Base-by-base conservation (phyloP, 2,329 filamentous ascomycete species). In the Diaporthe citrichinensis region DNA sequence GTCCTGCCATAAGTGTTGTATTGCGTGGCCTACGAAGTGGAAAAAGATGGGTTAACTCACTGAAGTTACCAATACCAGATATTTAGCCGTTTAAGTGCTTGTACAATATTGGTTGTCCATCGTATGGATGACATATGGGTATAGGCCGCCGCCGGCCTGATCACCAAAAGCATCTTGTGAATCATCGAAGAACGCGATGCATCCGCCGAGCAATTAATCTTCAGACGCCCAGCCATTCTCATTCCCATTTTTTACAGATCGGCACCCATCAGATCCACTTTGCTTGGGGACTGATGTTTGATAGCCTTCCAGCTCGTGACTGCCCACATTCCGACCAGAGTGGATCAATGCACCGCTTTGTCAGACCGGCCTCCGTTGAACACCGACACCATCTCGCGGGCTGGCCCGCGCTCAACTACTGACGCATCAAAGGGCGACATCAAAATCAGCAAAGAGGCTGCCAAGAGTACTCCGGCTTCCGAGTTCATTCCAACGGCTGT, bases 281-380 rank as follows among this genome's bases (percentile, higher is more conserved):
- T 14, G 39, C 12, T 41, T 14, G 39, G 12, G 39, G 15, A 41
- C 39, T 41, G 14, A 41, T 41, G 39, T 41, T 41, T 41, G 14
- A 14, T 41, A 14, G 14, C 39, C 39, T 55, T 55, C 12, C 51
- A 12, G 51, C 9, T 28, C 12, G 25, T 15, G 10, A 9, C 46
- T 23, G 10, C 49, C 49, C 49, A 53, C 49, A 53, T 53, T 25
- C 25, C 25, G 51, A 55, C n/a, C 3, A 20, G 51, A 31, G n/a
- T 28, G n/a, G 25, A 20, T 55, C 12, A 4, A 20, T 28, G 53
- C 53, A 31, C 12, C 25, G 53, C 53, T 31, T 55, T 14, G 53
- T 55, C 53, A 55, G 14, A 31, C 25, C 53, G 53, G 53, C 53
- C 53, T 55, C 53, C 53, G 53, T 55, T 55, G 14, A 55, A 55